Evolutionary conservation across 441 rosid species (phyloP), one percentile per base, ranked within the genome.

Genomic region (Flueggea neowawraea): DNA sequence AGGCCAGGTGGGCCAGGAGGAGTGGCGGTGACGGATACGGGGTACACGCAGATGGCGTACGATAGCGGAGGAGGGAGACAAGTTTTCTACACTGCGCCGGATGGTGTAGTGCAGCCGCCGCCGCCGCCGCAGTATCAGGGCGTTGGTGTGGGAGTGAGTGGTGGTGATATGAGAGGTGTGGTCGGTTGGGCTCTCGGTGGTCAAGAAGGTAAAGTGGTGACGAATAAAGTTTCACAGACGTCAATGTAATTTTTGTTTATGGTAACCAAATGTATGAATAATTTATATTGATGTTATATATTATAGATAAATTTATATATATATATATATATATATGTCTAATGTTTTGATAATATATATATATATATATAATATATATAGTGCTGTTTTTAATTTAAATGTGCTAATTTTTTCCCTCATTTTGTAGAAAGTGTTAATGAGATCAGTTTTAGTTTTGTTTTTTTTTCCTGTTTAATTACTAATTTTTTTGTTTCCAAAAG

Each of bases 31-130:
- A 72, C 80, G 48, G 77, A 78, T 11, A 4, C 77, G 1, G 77
- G 76, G 12, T 91, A 85, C 65, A 70, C 89, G 6, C 95, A 74
- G 55, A 61, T 82, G 75, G 73, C 79, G 54, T 89, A 87, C 64
- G 82, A 79, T 13, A 80, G 74, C 62, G 82, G 70, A 45, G 65
- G 59, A 3, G 90, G 90, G 49, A 78, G 90, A 65, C 96, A 83
- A 66, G 84, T 91, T 5, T 85, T 83, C 66, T 91, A 91, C 58
- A 77, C 90, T 0, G 73, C 86, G 4, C 68, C 68, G 12, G 78
- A 85, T 9, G 88, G 82, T n/a, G 61, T 69, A 54, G 16, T 69
- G 70, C 64, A 36, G 41, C 28, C 75, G 12, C 57, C 16, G 16
- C 33, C 5, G 31, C 70, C 76, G 4, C 72, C 63, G 32, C 84